phyloP scores from a whole-genome alignment of 1,139 yeast species.

The Geotrichum bryndzae region DNA sequence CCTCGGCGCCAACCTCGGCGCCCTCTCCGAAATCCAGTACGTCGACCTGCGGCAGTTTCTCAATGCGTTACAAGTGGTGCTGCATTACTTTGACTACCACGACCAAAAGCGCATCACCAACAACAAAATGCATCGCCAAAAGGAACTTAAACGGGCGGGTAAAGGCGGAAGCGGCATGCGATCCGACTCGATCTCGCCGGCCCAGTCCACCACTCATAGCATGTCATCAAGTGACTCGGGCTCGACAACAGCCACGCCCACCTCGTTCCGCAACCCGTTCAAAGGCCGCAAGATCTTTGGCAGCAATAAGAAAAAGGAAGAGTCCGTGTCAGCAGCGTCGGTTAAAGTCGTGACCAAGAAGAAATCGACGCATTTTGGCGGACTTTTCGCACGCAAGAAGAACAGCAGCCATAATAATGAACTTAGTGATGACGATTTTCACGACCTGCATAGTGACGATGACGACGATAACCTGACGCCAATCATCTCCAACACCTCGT shows the following conservation, averaged over 20 bases:
- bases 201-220: background rate
- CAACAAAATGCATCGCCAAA: background rate
- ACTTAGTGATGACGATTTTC: background rate
- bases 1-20: constrained; percentile 12
- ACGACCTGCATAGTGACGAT: background rate
- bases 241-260: background rate
- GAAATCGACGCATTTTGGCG: background rate
- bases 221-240: background rate
- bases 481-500: background rate
- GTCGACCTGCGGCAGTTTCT: constrained; percentile 3
- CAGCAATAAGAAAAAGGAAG: constrained; percentile 4
- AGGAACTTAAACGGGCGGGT: background rate
- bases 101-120: constrained; percentile 5
- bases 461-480: background rate
- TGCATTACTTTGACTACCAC: constrained; percentile 16
- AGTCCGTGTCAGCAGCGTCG: background rate
- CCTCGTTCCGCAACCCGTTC: background rate
- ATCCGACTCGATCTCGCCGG: background rate
- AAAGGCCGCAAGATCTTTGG: constrained; percentile 10
- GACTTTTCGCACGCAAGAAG: background rate
- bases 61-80: constrained; percentile 2
- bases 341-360: background rate
- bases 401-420: background rate
- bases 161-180: background rate
- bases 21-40: constrained; percentile 3